Evolutionary conservation across 495 filamentous ascomycete species (phyloP).

Genomic region (Penicillium lagena): DNA sequence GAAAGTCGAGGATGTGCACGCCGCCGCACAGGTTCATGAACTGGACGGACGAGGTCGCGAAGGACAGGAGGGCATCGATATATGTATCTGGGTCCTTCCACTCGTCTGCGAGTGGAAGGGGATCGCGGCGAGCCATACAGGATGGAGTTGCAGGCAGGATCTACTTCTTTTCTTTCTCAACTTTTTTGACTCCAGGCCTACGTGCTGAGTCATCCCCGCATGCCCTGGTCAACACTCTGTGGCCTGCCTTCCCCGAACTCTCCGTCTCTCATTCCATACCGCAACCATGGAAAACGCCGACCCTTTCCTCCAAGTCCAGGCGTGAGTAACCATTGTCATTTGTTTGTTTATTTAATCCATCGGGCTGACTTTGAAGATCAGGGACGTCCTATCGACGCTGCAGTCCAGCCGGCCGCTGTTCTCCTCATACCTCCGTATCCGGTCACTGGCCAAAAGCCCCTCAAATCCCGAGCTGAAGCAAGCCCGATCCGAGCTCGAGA

Average conservation of each 20-base stretch:
- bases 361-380: slow-evolving; percentile 17
- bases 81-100: slow-evolving; percentile 63
- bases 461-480: slow-evolving; percentile 79
- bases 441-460: slow-evolving; percentile 65
- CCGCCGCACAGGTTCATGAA: slow-evolving; percentile 87
- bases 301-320: slow-evolving; percentile 90
- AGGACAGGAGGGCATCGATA: slow-evolving; percentile 68
- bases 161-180: too few relatives aligned
- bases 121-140: slow-evolving; percentile 17
- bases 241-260: slow-evolving; percentile 2
- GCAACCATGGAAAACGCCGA: slow-evolving; percentile 62
- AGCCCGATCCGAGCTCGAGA: slow-evolving; percentile 75
- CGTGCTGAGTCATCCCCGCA: not conserved
- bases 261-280: slow-evolving; percentile 1
- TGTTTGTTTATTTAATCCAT: not conserved
- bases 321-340: slow-evolving; percentile 43
- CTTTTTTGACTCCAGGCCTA: too few relatives aligned
- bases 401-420: slow-evolving; percentile 76
- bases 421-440: slow-evolving; percentile 92
- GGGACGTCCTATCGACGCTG: slow-evolving; percentile 81
- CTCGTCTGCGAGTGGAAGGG: slow-evolving; percentile 52
- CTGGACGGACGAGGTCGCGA: slow-evolving; percentile 66
- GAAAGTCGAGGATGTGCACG: slow-evolving; percentile 92
- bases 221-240: not conserved
- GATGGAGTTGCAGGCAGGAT: not conserved